Base-by-base conservation (phyloP, 2,329 filamentous ascomycete genomes). In the Xylaria sp. region DNA sequence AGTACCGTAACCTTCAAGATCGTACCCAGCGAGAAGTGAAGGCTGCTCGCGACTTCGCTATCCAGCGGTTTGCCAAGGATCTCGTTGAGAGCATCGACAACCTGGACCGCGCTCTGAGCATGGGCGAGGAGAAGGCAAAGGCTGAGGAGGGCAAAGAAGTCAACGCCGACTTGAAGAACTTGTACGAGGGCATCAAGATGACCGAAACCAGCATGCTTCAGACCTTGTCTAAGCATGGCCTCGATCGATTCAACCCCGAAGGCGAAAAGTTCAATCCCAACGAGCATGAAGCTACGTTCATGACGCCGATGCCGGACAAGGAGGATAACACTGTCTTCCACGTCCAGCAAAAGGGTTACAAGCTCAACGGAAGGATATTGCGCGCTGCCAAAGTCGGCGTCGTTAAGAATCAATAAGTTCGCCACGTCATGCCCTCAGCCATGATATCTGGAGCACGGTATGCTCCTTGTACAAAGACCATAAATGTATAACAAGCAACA, bases 1-100 rank as follows among this genome's bases (percentile, higher is more conserved):
- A 99, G 78, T 98, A 97, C 89, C 94, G 94, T 80, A 99, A 98
- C 84, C 92, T 99, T 61, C 95, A 98, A 85, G 94, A 98, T 79
- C 93, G 96, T 79, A 97, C 94, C 52, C 89, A 91, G 81, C 94
- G 96, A 79, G 96, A 99, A 75, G 91, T 97, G 80, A 93, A 96
- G 82, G 84, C 88, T 23, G 93, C 95, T 23, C 91, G 91, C 76
- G 93, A 97, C 83, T 99, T 97, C 77, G 96, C 95, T 78, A 96
- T 99, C 78, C 94, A 97, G 81, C 94, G 91, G 75, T 98, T 99
- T 83, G 94, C 95, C 78, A 92, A 94, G 82, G 96, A 99, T 83
- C 90, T 99, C 55, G 89, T 98, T 75, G 96, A 99, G 81, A 94
- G 90, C 78, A 91, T 99, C 78, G 96, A 99, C 84, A 99, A 98